Conservation (phyloP, 2,329 filamentous ascomycete species). For the Parascedosporium putredinis region DNA sequence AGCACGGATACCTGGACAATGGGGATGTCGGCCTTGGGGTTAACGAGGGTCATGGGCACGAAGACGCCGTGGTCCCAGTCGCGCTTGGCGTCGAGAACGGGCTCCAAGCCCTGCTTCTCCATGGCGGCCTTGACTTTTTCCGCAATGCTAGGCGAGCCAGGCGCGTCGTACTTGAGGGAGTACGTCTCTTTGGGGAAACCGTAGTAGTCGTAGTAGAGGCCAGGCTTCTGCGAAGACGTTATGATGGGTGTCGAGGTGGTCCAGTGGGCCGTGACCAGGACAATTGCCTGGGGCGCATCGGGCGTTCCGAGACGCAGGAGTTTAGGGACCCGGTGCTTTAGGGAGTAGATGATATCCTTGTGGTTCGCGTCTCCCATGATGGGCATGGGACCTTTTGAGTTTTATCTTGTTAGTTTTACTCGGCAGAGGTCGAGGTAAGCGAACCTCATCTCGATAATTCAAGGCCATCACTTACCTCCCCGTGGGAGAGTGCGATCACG, state of each 20-base stretch:
- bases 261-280: constrained; percentile 51
- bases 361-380: constrained; percentile 44
- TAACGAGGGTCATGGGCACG: constrained; percentile 43
- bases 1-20: constrained; percentile 49
- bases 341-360: constrained; percentile 36
- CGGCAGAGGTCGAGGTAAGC: background rate
- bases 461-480: constrained; percentile 26
- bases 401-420: background rate
- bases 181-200: constrained; percentile 48
- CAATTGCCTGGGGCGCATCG: constrained; percentile 38
- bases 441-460: too few species aligned
- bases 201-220: constrained; percentile 47
- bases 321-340: constrained; percentile 41
- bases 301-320: constrained; percentile 43
- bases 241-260: constrained; percentile 37
- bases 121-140: constrained; percentile 34
- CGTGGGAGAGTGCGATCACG: constrained; percentile 38
- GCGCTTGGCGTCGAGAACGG: constrained; percentile 26
- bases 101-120: constrained; percentile 31
- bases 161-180: constrained; percentile 43
- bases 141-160: constrained; percentile 43
- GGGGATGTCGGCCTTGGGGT: constrained; percentile 40
- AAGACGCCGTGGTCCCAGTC: constrained; percentile 54
- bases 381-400: constrained; percentile 40
- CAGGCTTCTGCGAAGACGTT: constrained; percentile 34